These are phyloP conservation scores for Escallonia rubra DNA, from an alignment of 129 eudicot genomes.

Conservation along the genomic window DNA sequence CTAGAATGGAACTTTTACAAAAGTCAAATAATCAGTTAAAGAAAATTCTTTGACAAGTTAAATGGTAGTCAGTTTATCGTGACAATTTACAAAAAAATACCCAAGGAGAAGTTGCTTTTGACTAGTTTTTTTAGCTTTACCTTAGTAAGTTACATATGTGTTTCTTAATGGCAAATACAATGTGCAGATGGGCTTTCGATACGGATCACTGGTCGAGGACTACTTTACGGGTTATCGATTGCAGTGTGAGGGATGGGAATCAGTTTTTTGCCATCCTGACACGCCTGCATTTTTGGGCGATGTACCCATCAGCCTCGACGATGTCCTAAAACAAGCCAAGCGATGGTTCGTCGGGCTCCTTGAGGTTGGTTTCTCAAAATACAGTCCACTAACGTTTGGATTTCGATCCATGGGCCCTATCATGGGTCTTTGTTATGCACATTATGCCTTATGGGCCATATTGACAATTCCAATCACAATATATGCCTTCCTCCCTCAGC, in stretches of 20 bases:
- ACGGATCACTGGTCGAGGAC: constrained; percentile 85
- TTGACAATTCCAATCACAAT: constrained; percentile 56
- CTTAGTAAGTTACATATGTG: neutral
- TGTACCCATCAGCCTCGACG: constrained; percentile 57
- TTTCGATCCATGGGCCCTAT: constrained; percentile 33
- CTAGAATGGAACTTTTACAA: too few relatives aligned
- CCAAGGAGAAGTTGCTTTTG: too few relatives aligned
- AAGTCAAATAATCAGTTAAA: too few relatives aligned
- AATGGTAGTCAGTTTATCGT: too few relatives aligned
- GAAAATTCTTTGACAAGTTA: too few relatives aligned
- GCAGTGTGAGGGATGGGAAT: constrained; percentile 81
- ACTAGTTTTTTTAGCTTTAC: too few relatives aligned
- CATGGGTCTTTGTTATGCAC: constrained; percentile 51
- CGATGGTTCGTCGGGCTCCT: constrained; percentile 80
- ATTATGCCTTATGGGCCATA: constrained; percentile 55
- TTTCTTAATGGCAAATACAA: neutral
- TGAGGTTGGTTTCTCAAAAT: constrained; percentile 49
- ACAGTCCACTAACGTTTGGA: constrained; percentile 49
- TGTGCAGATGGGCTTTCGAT: constrained; percentile 65
- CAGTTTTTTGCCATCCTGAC: constrained; percentile 58
- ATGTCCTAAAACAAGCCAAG: constrained; percentile 50
- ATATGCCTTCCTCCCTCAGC: constrained; percentile 69
- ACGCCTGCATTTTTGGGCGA: constrained; percentile 80
- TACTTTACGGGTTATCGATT: constrained; percentile 61
- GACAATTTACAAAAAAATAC: too few relatives aligned